Conservation (phyloP, 768 basidiomycete genomes). For the Tricholoma hemisulphureum region DNA sequence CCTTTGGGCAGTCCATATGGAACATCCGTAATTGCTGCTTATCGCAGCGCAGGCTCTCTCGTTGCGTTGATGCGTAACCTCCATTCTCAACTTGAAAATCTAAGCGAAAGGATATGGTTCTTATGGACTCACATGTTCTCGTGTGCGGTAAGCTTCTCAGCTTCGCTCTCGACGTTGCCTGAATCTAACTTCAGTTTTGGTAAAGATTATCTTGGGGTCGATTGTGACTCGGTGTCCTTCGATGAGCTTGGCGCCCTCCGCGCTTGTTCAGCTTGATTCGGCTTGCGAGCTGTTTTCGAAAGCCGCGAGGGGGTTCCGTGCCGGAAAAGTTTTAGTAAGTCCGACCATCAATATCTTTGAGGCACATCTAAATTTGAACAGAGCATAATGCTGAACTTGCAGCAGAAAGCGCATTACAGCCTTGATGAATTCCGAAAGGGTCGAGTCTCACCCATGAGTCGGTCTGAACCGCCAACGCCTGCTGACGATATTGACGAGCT, state of each 20-base stretch:
- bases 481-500: slow-evolving; percentile 62
- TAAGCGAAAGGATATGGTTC: slow-evolving; percentile 66
- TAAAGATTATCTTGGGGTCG: slow-evolving; percentile 69
- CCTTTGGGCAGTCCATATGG: slow-evolving; percentile 72
- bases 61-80: slow-evolving; percentile 70
- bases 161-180: slow-evolving; percentile 1
- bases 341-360: background rate
- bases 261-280: slow-evolving; percentile 69
- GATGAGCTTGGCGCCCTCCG: slow-evolving; percentile 75
- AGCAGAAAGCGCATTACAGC: slow-evolving; percentile 63
- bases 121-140: slow-evolving; percentile 65
- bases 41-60: slow-evolving; percentile 69
- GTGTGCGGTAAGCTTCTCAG: slow-evolving; percentile 50
- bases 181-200: slow-evolving; percentile 1
- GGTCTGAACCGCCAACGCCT: slow-evolving; percentile 41
- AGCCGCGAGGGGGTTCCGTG: slow-evolving; percentile 63
- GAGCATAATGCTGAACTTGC: slow-evolving; percentile 64
- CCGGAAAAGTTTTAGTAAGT: slow-evolving; percentile 62
- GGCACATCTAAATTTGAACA: slow-evolving; percentile 20
- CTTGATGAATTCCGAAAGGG: slow-evolving; percentile 64
- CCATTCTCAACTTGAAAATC: slow-evolving; percentile 60
- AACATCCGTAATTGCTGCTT: slow-evolving; percentile 71
- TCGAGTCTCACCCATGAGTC: slow-evolving; percentile 44
- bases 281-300: slow-evolving; percentile 75
- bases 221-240: slow-evolving; percentile 79